Base-by-base conservation (phyloP, 805 yeast genomes). In the Pichia sporocuriosa region DNA sequence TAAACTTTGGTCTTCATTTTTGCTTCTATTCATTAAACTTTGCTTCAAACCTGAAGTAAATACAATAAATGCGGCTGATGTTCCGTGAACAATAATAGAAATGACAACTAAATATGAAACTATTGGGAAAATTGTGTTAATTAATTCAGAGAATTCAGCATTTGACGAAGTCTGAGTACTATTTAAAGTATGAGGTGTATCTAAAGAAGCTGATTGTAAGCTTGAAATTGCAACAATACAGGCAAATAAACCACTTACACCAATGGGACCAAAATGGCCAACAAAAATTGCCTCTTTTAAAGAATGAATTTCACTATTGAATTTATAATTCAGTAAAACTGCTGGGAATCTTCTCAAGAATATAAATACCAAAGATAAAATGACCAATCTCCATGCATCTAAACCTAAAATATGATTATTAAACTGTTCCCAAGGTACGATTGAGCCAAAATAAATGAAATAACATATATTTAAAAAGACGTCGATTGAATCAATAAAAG, bases 221-320 rank as follows among this genome's bases (percentile, higher is more conserved):
- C n/a, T 26, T 15, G 29, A 26, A 26, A 56, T 55, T 6, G 63
- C 62, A 13, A 58, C 24, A 15, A 59, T 55, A 11, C 57, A 55
- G 1, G 62, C 62, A 47, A 56, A 59, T 7, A 59, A 50, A 4
- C 62, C 63, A 28, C 61, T 59, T 17, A 58, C 63, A 17, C 86
- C 87, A 54, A 81, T 78, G 7, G 87, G 87, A 23, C 87, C 87
- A 53, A 81, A 80, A 61, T 76, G 84, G 35, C 86, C 86, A 46
- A 79, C 74, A 54, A 80, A 76, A 5, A 79, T 51, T 1, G 84
- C 84, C 54, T 81, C 86, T 53, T 76, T 68, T 75, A 81, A 72
- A 20, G 73, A 66, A 39, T 69, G 68, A 36, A 81, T 68, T 46
- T 77, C 81, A 1, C 84, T 81, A 21, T 75, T 72, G 19, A 77